Conservation (phyloP, 108 stramenopile genomes). For the Tribonema minus region DNA sequence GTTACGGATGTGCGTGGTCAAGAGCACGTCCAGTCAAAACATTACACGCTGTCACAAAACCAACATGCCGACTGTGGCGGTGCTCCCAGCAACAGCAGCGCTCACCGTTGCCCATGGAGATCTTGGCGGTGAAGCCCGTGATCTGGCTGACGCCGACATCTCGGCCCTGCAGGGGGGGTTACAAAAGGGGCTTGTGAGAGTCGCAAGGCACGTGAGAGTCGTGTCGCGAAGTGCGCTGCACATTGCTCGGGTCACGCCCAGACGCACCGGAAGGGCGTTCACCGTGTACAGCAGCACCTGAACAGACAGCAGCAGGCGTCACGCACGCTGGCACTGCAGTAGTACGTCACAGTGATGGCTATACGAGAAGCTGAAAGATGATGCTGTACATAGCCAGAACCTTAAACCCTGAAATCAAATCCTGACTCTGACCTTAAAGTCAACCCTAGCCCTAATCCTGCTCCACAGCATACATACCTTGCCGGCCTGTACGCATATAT, state of each 20-base stretch:
- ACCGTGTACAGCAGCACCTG: background rate
- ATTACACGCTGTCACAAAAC: no score
- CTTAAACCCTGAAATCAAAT: no score
- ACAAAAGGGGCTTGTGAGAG: background rate
- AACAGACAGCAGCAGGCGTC: background rate
- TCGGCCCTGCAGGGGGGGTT: constrained; percentile 3
- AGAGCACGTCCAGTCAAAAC: no score
- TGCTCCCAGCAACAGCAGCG: no score
- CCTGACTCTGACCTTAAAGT: no score
- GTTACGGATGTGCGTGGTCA: no score
- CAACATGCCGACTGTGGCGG: no score
- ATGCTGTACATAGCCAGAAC: no score
- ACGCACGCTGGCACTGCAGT: background rate
- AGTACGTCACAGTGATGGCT: background rate
- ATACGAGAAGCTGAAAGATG: no score
- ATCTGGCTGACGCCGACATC: constrained; percentile 37
- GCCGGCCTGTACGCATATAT: no score
- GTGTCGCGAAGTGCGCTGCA: background rate
- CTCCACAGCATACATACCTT: no score
- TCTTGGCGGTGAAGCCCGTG: constrained; percentile 42
- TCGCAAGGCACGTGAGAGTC: background rate
- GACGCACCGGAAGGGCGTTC: background rate
- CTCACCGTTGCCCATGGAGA: constrained; percentile 45
- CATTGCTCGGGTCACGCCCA: background rate
- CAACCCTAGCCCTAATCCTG: no score